These are phyloP conservation scores for Podospora pseudocomata DNA, from an alignment of 495 filamentous ascomycete species.

Conservation along the genomic window DNA sequence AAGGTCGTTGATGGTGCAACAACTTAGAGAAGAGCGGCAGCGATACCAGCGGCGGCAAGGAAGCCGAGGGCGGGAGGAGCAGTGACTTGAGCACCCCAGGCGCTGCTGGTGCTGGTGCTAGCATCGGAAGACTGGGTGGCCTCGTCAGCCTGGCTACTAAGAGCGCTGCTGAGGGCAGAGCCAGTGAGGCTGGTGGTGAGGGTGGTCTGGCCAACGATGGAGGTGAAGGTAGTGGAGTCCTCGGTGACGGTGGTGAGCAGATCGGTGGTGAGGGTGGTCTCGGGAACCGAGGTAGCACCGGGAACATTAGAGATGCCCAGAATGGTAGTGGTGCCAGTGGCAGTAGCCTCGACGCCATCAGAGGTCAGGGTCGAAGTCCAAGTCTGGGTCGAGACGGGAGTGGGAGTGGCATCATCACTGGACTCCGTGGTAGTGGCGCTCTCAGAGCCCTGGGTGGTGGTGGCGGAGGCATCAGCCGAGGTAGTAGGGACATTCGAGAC, in stretches of 20 bases:
- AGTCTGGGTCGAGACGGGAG: slow-evolving; percentile 31
- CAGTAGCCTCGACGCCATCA: slow-evolving; percentile 17
- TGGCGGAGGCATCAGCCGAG: not conserved
- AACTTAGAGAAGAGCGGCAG: slow-evolving; percentile 31
- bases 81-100: slow-evolving; percentile 29
- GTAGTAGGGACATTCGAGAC: slow-evolving; percentile 17
- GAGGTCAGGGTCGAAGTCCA: slow-evolving; percentile 34
- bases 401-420: slow-evolving; percentile 15
- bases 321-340: slow-evolving; percentile 27
- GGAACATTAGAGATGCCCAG: slow-evolving; percentile 18
- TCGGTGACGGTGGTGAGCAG: slow-evolving; percentile 16
- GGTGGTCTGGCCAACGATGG: slow-evolving; percentile 21
- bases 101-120: slow-evolving; percentile 20
- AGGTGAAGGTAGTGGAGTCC: slow-evolving; percentile 16
- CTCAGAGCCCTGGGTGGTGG: not conserved
- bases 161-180: slow-evolving; percentile 12
- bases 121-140: not conserved
- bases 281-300: slow-evolving; percentile 17
- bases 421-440: not conserved
- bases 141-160: slow-evolving; percentile 15
- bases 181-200: slow-evolving; percentile 18
- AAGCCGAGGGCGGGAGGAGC: slow-evolving; percentile 33
- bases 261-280: slow-evolving; percentile 14
- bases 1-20: slow-evolving; percentile 7
- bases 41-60: slow-evolving; percentile 37